phyloP scores from a whole-genome alignment of 495 filamentous ascomycete genomes.

The Aspergillus bridgeri region DNA sequence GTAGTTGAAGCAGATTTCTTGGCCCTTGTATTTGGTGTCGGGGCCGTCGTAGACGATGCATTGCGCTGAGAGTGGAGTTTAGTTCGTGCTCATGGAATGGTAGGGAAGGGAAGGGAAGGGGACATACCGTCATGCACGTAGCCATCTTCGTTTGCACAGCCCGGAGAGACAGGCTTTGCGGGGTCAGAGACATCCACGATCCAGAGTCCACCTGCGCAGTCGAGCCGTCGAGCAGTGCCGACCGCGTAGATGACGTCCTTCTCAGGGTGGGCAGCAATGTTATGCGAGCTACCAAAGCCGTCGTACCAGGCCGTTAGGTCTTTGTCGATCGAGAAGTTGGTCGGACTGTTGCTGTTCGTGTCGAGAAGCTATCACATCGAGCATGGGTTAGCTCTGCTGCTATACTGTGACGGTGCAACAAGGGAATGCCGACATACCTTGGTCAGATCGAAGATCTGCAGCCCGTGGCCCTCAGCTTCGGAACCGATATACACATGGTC shows the following conservation, averaged over 20 bases:
- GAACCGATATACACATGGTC: conserved; percentile 20
- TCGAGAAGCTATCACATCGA: conserved; percentile 1
- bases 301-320: conserved; percentile 19
- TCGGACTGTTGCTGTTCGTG: conserved; percentile 5
- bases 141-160: conserved; percentile 17
- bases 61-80: conserved; percentile 12
- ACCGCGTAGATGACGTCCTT: conserved; percentile 20
- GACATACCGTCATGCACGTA: conserved; percentile 19
- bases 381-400: not conserved
- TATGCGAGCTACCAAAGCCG: conserved; percentile 20
- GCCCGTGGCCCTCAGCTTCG: conserved; percentile 16
- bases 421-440: conserved; percentile 10
- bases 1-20: conserved; percentile 24
- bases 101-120: not conserved
- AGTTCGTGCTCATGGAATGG: not conserved
- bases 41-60: conserved; percentile 20
- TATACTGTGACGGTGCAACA: not conserved
- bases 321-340: conserved; percentile 6
- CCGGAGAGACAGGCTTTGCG: conserved; percentile 14
- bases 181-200: conserved; percentile 22
- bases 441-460: conserved; percentile 21
- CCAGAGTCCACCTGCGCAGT: conserved; percentile 18
- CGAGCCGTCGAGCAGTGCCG: conserved; percentile 11
- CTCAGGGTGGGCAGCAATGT: conserved; percentile 19
- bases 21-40: conserved; percentile 13